Evolutionary conservation across 2,329 filamentous ascomycete genomes (phyloP).

Genomic region (Alternaria angustiovoidea): DNA sequence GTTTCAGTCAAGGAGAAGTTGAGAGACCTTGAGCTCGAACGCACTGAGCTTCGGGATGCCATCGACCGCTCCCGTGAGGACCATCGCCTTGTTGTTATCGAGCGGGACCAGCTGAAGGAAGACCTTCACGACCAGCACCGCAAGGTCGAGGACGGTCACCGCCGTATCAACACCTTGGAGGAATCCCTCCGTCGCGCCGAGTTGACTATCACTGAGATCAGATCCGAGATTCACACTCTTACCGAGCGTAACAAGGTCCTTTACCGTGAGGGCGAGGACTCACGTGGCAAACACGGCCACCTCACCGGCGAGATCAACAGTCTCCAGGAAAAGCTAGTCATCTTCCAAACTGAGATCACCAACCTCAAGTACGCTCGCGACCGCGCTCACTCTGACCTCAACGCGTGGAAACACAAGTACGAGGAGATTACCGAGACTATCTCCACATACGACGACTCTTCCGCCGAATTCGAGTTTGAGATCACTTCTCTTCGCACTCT

Average conservation of each 20-base stretch:
- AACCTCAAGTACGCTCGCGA: slow-evolving; percentile 29
- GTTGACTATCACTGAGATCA: slow-evolving; percentile 21
- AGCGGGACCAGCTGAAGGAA: slow-evolving; percentile 35
- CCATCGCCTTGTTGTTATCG: slow-evolving; percentile 29
- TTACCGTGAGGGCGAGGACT: slow-evolving; percentile 27
- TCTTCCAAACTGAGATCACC: slow-evolving; percentile 33
- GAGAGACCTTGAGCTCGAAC: slow-evolving; percentile 26
- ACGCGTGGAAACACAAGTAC: slow-evolving; percentile 36
- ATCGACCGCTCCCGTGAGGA: slow-evolving; percentile 30
- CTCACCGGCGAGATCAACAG: slow-evolving; percentile 22
- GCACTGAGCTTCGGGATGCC: slow-evolving; percentile 26
- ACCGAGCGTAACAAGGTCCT: slow-evolving; percentile 30
- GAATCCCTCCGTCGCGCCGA: slow-evolving; percentile 34
- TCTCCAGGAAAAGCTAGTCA: slow-evolving; percentile 24
- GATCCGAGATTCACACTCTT: slow-evolving; percentile 25
- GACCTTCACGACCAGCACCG: slow-evolving; percentile 30
- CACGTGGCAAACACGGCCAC: slow-evolving; percentile 25
- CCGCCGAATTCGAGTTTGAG: slow-evolving; percentile 34
- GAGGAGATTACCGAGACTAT: slow-evolving; percentile 34
- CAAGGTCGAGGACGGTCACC: slow-evolving; percentile 27
- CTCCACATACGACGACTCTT: slow-evolving; percentile 29
- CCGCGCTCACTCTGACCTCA: slow-evolving; percentile 28
- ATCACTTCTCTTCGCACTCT: slow-evolving; percentile 30
- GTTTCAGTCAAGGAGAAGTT: slow-evolving; percentile 36
- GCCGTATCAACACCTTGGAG: slow-evolving; percentile 25